Percentiles rank a stretch among this genome's conserved stretches.
These are phyloP conservation scores for Tanozyma kutaoensis DNA, from an alignment of 805 yeast species.

Conservation along the genomic window DNA sequence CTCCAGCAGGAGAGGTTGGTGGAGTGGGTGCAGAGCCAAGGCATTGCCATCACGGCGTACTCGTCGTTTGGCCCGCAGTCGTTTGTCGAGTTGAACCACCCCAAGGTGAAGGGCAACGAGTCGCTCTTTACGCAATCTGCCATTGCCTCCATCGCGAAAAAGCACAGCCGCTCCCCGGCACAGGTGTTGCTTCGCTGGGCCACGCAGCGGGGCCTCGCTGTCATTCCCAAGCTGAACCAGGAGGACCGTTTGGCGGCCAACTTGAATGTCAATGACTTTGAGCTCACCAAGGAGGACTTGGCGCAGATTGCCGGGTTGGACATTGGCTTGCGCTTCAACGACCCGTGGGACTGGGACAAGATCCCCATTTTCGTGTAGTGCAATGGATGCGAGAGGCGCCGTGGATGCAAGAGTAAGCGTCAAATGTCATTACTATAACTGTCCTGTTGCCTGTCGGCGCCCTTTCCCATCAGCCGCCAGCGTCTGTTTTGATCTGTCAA, in stretches of 20 bases:
- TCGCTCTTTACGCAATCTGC: conserved; percentile 45
- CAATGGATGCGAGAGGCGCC: too few species aligned
- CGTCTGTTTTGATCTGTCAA: too few species aligned
- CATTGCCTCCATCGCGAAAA: conserved; percentile 40
- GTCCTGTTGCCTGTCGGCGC: too few species aligned
- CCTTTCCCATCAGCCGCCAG: too few species aligned
- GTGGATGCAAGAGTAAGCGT: too few species aligned
- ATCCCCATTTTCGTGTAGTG: conserved; percentile 20
- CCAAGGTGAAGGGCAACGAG: conserved; percentile 37
- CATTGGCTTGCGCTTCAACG: conserved; percentile 67
- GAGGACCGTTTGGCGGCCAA: conserved; percentile 50
- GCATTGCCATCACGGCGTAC: conserved; percentile 62
- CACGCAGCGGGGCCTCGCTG: conserved; percentile 62
- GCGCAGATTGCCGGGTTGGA: conserved; percentile 34
- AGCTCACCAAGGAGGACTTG: conserved; percentile 9
- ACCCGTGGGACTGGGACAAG: conserved; percentile 44
- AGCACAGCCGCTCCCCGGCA: conserved; percentile 43
- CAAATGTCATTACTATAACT: too few species aligned
- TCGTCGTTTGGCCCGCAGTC: conserved; percentile 82
- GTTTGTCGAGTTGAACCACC: conserved; percentile 49
- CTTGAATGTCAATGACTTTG: conserved; percentile 42
- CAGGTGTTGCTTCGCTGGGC: conserved; percentile 77
- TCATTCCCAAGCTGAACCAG: conserved; percentile 73
- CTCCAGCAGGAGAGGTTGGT: conserved; percentile 47
- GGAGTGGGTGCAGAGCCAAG: conserved; percentile 31